Evolutionary conservation across 2,329 filamentous ascomycete species (phyloP).

Genomic region (Claviceps quebecensis): DNA sequence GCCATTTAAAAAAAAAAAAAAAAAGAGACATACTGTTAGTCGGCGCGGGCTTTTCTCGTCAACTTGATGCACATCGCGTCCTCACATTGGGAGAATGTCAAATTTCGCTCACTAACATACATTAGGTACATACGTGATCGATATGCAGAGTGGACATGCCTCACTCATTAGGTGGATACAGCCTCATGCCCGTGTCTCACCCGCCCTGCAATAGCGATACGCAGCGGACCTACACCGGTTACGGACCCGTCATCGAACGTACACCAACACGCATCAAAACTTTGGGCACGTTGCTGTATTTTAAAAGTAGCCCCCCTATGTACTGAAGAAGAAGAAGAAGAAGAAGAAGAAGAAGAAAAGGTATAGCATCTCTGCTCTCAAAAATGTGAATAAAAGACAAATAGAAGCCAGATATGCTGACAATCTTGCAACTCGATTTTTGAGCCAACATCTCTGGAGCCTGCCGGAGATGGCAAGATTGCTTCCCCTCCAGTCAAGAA

Average conservation of each 20-base stretch:
- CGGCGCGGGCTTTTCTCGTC: no score
- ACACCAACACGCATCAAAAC: neutral
- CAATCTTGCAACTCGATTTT: slow-evolving; percentile 19
- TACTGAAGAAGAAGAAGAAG: slow-evolving; percentile 12
- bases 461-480: slow-evolving; percentile 20
- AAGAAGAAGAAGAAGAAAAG: slow-evolving; percentile 9
- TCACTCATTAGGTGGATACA: neutral
- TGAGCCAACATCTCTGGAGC: slow-evolving; percentile 18
- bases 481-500: slow-evolving; percentile 2
- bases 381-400: slow-evolving; percentile 6
- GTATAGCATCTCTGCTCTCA: slow-evolving; percentile 19
- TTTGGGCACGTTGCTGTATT: slow-evolving; percentile 7
- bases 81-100: no score
- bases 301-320: slow-evolving; percentile 17
- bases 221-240: neutral
- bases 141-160: no score
- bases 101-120: no score
- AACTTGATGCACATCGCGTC: no score
- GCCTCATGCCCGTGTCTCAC: neutral
- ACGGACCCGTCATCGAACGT: neutral
- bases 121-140: no score
- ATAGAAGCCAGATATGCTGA: slow-evolving; percentile 19
- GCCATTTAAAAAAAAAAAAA: no score
- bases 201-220: neutral
- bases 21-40: no score